Evolutionary conservation across 129 eudicot species (phyloP).

Genomic region (Saposhnikovia divaricata): DNA sequence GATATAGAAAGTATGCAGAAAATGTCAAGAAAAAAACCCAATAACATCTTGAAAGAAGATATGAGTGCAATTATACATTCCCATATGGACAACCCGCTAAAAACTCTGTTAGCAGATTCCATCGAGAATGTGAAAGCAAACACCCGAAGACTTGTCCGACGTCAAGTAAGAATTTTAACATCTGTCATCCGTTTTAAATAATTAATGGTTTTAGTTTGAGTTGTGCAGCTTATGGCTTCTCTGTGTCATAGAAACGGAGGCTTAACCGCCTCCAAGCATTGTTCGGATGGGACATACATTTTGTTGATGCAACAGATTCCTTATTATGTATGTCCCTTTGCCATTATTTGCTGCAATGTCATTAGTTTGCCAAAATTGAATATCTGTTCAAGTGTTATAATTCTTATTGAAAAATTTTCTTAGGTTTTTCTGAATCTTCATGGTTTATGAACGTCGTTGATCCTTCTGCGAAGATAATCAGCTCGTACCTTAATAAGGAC

Average conservation of each 20-base stretch:
- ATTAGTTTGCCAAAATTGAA: slow-evolving; percentile 3
- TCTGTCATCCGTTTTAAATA: slow-evolving; percentile 4
- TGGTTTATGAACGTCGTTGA: slow-evolving; percentile 61
- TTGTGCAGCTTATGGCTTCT: not conserved
- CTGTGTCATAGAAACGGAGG: slow-evolving; percentile 61
- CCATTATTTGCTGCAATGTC: not conserved
- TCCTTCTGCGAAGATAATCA: slow-evolving; percentile 56
- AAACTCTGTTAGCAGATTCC: slow-evolving; percentile 46
- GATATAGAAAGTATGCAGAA: slow-evolving; percentile 9
- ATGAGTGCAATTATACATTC: slow-evolving; percentile 31
- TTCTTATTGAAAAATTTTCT: not conserved
- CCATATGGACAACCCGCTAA: slow-evolving; percentile 25
- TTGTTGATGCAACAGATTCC: slow-evolving; percentile 75
- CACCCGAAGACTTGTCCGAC: slow-evolving; percentile 89
- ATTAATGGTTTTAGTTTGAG: not conserved
- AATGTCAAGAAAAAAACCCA: slow-evolving; percentile 12
- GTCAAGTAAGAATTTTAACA: slow-evolving; percentile 51
- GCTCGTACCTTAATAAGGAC: slow-evolving; percentile 36
- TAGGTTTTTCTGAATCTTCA: slow-evolving; percentile 55
- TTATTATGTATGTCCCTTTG: slow-evolving; percentile 42
- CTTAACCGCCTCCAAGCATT: slow-evolving; percentile 54
- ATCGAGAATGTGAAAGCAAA: slow-evolving; percentile 62
- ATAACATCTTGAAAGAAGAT: slow-evolving; percentile 29
- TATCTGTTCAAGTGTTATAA: not conserved
- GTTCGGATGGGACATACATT: slow-evolving; percentile 87